Base-by-base conservation (phyloP, 179 eudicot genomes). In the Actinidia arguta region DNA sequence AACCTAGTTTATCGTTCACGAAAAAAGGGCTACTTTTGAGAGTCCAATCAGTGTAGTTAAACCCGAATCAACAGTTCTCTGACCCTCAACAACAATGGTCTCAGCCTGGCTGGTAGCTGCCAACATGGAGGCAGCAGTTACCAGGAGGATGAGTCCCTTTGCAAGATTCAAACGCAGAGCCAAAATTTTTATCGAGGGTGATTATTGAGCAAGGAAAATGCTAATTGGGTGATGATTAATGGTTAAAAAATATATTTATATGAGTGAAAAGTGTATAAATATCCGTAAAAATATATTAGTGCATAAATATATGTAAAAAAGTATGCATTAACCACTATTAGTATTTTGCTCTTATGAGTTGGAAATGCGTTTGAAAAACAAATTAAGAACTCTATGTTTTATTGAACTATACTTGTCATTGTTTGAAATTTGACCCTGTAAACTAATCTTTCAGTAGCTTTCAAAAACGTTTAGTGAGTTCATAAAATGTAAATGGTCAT, bases 1-100 rank as follows among this genome's bases (percentile, higher is more conserved):
- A n/a, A 83, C 85, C 85, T 59, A 83, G 82, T n/a, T 25, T 66
- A 42, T 79, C 85, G n/a, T 83, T 79, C 46, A 59, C 14, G 79
- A 51, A 83, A 47, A 83, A 42, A 9, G 76, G 85, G 5, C 82
- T 82, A 42, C 74, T 63, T 55, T 73, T 61, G 79, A 83, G 62
- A 74, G 85, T 58, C 85, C 85, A 83, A 10, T 55, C 82, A 36
- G 82, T 83, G 59, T 83, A 83, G 76, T 79, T 83, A 50, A 16
- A 78, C 44, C 81, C 81, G 8, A 0, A 64, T 39, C 73, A 31
- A 73, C 81, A 78, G 17, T 78, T 25, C 47, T 78, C 73, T 3
- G 81, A 50, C 9, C 81, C 81, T 64, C 73, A 8, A 78, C 62
- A 2, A 63, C 81, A 31, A 78, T 48, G 11, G 81, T 78, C 46